Evolutionary conservation across 2,329 filamentous ascomycete genomes (phyloP), one percentile per base, ranked within the genome.

Genomic region (Neofusicoccum ribis): DNA sequence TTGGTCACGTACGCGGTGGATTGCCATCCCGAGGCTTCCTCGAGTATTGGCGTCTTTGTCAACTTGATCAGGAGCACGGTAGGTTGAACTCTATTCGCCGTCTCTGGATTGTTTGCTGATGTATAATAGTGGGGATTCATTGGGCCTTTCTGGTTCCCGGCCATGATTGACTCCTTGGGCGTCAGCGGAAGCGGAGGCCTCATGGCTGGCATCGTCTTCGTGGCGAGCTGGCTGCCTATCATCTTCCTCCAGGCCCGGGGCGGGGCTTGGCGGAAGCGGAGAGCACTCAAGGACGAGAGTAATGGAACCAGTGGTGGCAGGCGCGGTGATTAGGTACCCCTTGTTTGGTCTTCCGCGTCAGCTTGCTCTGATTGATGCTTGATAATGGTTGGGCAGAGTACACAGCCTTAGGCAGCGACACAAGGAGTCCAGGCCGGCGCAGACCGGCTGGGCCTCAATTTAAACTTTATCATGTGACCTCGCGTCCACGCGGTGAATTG

Each of bases 1-100:
- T 71, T 86, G 49, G 83, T 87, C 27, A 88, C 86, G 0, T 88
- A 87, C 70, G 82, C 85, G 0, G 82, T 89, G 0, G 86, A 88
- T 68, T 85, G 84, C 69, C 82, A 86, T 67, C 79, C 77, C 2
- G 77, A 84, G 34, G 80, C 85, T 46, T 79, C 84, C 0, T 82
- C 82, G 0, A 81, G 82, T 62, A 80, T 88, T 17, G 86, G 85
- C 2, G 85, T 86, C 0, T 88, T 87, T 67, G 80, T 88, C 67
- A 87, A 81, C 3, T 78, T 88, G 63, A 80, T 86, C 2, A 78
- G 86, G 7, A 82, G 85, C 65, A 82, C 63, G 34, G 63, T 59
- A 50, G 47, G 63, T 41, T 2, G 17, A 34, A 3, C 20, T 15
- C 3, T 27, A 31, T 14, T 11, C 52, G 39, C 11, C 23, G 17